Conservation (phyloP, 441 rosid genomes). For the Breynia disticha region DNA sequence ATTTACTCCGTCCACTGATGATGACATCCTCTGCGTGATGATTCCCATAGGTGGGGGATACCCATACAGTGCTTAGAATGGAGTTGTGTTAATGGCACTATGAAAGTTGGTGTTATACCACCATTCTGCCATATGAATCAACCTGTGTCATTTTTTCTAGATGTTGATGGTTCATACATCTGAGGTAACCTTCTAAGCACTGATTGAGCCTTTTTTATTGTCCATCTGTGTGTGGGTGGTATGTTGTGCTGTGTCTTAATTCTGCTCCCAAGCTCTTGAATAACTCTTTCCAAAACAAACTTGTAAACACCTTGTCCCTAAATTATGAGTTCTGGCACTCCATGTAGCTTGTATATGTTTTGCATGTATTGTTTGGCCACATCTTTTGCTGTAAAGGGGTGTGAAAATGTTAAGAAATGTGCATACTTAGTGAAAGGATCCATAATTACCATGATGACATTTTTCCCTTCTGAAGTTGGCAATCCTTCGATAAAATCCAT, state of each 20-base stretch:
- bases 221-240: slow-evolving; percentile 1
- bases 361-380: not conserved
- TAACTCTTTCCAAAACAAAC: not conserved
- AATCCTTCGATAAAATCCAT: not conserved
- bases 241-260: not conserved
- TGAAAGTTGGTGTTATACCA: slow-evolving; percentile 6
- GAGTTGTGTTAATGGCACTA: not conserved
- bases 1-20: not conserved
- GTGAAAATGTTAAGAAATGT: not conserved
- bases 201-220: not conserved
- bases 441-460: not conserved
- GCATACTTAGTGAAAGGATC: not conserved
- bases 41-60: not conserved
- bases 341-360: not conserved
- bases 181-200: not conserved
- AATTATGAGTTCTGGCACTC: not conserved
- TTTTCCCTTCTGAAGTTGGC: not conserved
- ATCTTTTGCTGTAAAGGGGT: not conserved
- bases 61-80: not conserved
- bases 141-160: not conserved
- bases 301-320: not conserved
- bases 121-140: not conserved
- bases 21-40: too few species aligned
- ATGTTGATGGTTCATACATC: not conserved
- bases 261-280: not conserved